Evolutionary conservation across 2,329 filamentous ascomycete genomes (phyloP).

Genomic region (Cercospora janseana): DNA sequence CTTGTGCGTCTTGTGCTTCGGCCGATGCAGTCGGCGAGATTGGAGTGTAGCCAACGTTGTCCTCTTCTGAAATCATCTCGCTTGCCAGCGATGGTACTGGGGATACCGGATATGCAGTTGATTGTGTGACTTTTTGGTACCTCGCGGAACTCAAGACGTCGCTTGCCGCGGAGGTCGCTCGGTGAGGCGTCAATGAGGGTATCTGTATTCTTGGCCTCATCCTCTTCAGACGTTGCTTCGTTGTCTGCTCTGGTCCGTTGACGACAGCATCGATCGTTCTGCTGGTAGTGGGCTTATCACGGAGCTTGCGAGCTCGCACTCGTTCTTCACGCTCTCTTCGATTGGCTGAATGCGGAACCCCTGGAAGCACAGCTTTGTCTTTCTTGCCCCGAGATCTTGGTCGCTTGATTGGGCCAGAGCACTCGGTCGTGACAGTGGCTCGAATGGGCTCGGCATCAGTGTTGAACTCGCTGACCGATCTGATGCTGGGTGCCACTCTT

Average conservation of each 20-base stretch:
- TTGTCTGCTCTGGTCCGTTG: conserved; percentile 22
- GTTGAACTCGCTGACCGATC: conserved; percentile 30
- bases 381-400: conserved; percentile 31
- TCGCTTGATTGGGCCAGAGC: conserved; percentile 36
- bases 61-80: conserved; percentile 22
- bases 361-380: conserved; percentile 14
- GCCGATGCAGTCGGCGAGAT: conserved; percentile 29
- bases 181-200: conserved; percentile 30
- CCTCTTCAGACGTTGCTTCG: conserved; percentile 32
- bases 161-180: conserved; percentile 30
- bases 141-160: conserved; percentile 32
- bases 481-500: conserved; percentile 33
- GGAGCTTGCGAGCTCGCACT: conserved; percentile 36
- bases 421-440: conserved; percentile 36
- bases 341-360: conserved; percentile 22
- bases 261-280: conserved; percentile 33
- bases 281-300: conserved; percentile 31
- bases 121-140: conserved; percentile 34
- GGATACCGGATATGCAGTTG: conserved; percentile 31
- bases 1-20: conserved; percentile 15
- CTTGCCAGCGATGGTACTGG: conserved; percentile 30
- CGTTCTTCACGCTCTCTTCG: conserved; percentile 36
- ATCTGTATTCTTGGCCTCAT: conserved; percentile 35
- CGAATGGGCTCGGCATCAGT: conserved; percentile 28
- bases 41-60: conserved; percentile 30